phyloP scores from a whole-genome alignment of 345 rosid species.

The Isatis tinctoria region DNA sequence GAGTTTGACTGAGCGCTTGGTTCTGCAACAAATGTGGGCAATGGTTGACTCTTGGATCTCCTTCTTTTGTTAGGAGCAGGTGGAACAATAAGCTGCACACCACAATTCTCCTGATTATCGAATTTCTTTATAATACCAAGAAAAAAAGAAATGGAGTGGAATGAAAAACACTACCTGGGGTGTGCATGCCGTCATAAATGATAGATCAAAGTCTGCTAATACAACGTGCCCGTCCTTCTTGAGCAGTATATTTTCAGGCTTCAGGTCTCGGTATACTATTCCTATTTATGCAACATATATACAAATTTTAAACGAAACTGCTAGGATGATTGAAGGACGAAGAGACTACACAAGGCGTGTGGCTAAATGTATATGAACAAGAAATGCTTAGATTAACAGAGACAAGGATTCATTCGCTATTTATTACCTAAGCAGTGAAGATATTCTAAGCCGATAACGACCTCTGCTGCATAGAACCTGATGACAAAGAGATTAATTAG shows the following conservation, averaged over 20 bases:
- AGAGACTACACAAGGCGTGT: neutral
- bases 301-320: neutral
- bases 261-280: constrained; percentile 83
- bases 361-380: neutral
- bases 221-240: constrained; percentile 81
- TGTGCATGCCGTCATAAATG: constrained; percentile 68
- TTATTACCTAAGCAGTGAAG: constrained; percentile 91
- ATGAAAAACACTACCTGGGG: constrained; percentile 53
- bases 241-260: constrained; percentile 92
- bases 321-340: neutral
- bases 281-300: constrained; percentile 43
- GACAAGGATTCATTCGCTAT: neutral
- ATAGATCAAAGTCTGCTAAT: constrained; percentile 89
- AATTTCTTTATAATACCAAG: neutral
- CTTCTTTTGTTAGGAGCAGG: constrained; percentile 49
- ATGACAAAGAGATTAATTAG: neutral
- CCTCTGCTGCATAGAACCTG: constrained; percentile 98
- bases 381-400: neutral
- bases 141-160: neutral
- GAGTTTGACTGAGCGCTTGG: constrained; percentile 80
- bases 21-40: constrained; percentile 83
- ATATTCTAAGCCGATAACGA: constrained; percentile 80
- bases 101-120: neutral
- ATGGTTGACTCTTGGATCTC: constrained; percentile 65
- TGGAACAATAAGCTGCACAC: constrained; percentile 58